These are phyloP conservation scores for Leptographium procerum DNA, from an alignment of 2,329 filamentous ascomycete genomes.

Conservation along the genomic window DNA sequence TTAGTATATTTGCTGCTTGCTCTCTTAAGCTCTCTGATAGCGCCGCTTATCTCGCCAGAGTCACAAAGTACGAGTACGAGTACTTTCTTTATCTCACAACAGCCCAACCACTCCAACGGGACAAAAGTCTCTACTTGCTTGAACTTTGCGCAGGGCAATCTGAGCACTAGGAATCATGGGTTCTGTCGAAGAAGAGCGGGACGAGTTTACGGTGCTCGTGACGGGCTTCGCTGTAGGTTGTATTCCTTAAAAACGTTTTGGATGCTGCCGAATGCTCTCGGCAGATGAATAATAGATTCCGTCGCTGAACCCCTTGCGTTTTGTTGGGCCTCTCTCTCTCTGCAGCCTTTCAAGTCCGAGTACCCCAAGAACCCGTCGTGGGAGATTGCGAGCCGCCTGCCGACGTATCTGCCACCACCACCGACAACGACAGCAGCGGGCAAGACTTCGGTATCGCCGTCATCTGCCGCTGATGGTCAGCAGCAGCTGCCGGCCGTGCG, in stretches of 20 bases:
- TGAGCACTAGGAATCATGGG: constrained; percentile 14
- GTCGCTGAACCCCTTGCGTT: too few species aligned
- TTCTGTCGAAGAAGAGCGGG: constrained; percentile 19
- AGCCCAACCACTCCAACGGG: too few species aligned
- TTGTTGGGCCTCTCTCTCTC: background rate
- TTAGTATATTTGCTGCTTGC: too few species aligned
- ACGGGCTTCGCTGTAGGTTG: constrained; percentile 49
- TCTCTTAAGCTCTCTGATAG: background rate
- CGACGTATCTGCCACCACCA: constrained; percentile 44
- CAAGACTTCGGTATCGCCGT: constrained; percentile 16
- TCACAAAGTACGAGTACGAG: too few species aligned
- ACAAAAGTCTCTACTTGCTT: too few species aligned
- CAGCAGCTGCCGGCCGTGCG: constrained; percentile 37
- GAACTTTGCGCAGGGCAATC: background rate
- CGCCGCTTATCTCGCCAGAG: too few species aligned
- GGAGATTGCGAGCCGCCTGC: constrained; percentile 62
- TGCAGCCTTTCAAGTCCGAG: constrained; percentile 62
- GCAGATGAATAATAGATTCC: too few species aligned
- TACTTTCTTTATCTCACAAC: too few species aligned
- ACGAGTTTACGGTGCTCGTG: constrained; percentile 47
- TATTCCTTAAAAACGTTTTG: background rate
- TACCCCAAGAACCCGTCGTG: constrained; percentile 69
- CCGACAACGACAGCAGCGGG: constrained; percentile 14
- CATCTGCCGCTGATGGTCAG: constrained; percentile 14
- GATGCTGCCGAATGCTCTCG: background rate